Evolutionary conservation across 805 yeast genomes (phyloP).

Genomic region (Teunomyces tritomae): DNA sequence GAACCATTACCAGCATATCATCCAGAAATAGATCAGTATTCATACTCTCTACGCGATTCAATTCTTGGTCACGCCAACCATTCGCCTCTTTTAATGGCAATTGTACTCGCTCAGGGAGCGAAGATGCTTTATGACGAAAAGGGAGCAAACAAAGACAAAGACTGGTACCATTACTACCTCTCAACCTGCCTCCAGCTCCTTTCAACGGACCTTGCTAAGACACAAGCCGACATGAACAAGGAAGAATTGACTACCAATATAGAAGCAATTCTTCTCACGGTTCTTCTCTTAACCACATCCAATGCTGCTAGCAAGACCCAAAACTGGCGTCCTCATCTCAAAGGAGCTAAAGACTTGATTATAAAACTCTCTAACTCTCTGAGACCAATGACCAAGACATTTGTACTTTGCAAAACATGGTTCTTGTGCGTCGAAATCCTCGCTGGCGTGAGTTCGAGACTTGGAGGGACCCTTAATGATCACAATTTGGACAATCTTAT

Average conservation of each 20-base stretch:
- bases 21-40: constrained; percentile 18
- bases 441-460: constrained; percentile 52
- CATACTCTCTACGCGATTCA: constrained; percentile 59
- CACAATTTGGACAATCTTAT: constrained; percentile 42
- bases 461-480: constrained; percentile 53
- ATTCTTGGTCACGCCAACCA: constrained; percentile 54
- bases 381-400: constrained; percentile 30
- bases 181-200: constrained; percentile 58
- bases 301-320: constrained; percentile 51
- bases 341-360: constrained; percentile 54
- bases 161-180: constrained; percentile 60
- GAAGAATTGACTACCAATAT: constrained; percentile 40
- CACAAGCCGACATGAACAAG: constrained; percentile 14
- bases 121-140: constrained; percentile 45
- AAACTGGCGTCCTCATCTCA: constrained; percentile 61
- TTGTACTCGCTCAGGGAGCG: constrained; percentile 71
- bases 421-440: constrained; percentile 51
- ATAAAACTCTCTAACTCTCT: constrained; percentile 10
- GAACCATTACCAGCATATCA: constrained; percentile 36
- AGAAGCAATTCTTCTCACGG: constrained; percentile 64
- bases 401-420: constrained; percentile 57
- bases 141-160: constrained; percentile 51
- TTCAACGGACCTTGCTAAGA: constrained; percentile 36
- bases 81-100: constrained; percentile 60
- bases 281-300: constrained; percentile 58